Conservation (phyloP, 2,329 filamentous ascomycete genomes). For the Dothideomycetes sp. region DNA sequence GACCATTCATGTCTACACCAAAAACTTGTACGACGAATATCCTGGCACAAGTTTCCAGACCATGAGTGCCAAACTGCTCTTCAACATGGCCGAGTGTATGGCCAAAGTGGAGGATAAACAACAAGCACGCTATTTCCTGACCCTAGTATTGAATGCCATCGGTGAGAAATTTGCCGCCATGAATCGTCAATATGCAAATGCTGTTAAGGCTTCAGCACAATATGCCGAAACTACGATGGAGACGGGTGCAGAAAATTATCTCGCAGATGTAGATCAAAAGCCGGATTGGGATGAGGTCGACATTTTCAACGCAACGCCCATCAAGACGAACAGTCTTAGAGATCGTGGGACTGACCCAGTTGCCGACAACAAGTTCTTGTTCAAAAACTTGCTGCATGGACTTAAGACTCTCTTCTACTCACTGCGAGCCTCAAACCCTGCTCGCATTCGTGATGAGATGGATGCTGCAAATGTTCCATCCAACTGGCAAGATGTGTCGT, state of each 20-base stretch:
- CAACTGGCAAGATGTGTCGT: constrained; percentile 93
- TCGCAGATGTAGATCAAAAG: constrained; percentile 68
- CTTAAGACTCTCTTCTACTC: constrained; percentile 96
- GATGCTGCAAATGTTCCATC: constrained; percentile 70
- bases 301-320: constrained; percentile 91
- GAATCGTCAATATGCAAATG: constrained; percentile 93
- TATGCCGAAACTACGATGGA: constrained; percentile 55
- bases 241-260: constrained; percentile 64
- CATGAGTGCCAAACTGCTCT: constrained; percentile 92
- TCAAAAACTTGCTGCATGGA: constrained; percentile 91
- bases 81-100: constrained; percentile 98
- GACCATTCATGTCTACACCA: constrained; percentile 95
- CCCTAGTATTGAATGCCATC: constrained; percentile 96
- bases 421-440: constrained; percentile 77
- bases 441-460: constrained; percentile 46
- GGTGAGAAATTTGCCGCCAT: constrained; percentile 97
- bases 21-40: constrained; percentile 88
- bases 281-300: constrained; percentile 98
- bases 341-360: constrained; percentile 86
- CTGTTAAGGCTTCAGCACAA: constrained; percentile 79
- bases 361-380: constrained; percentile 93
- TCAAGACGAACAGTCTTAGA: constrained; percentile 85
- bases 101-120: constrained; percentile 87
- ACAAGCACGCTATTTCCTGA: constrained; percentile 87
- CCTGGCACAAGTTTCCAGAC: constrained; percentile 98